A percentile compares a stretch with the other conserved stretches of the same genome.
These are phyloP conservation scores for Claviceps cyperi DNA, from an alignment of 2,329 filamentous ascomycete species.

Conservation along the genomic window DNA sequence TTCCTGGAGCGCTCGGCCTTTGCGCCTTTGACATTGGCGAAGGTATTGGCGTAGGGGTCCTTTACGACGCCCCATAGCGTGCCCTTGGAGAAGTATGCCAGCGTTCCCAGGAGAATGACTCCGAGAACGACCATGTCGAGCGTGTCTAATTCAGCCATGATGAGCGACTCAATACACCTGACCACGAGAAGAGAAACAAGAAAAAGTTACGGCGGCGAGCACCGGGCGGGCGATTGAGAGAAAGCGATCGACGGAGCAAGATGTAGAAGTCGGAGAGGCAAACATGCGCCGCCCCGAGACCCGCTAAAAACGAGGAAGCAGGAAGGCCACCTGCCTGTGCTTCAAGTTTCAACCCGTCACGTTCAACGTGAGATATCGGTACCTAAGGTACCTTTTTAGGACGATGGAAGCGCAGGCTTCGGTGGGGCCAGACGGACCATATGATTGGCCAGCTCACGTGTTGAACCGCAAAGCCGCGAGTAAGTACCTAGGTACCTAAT, in stretches of 20 bases:
- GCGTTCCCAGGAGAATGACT: constrained; percentile 68
- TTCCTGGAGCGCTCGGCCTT: constrained; percentile 80
- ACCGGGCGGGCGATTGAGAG: neutral
- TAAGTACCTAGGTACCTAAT: too few species aligned
- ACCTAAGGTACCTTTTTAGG: too few species aligned
- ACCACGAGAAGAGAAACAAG: neutral
- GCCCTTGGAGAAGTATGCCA: constrained; percentile 96
- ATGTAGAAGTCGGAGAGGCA: too few species aligned
- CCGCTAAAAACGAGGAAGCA: too few species aligned
- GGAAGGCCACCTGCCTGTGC: too few species aligned
- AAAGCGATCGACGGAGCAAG: neutral
- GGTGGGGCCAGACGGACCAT: too few species aligned
- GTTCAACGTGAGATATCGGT: too few species aligned
- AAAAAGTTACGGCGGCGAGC: neutral
- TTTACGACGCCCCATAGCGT: constrained; percentile 81
- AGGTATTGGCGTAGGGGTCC: constrained; percentile 71
- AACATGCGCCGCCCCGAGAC: too few species aligned
- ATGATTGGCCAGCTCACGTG: too few species aligned
- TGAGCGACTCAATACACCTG: neutral
- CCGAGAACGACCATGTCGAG: constrained; percentile 87
- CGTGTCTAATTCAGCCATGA: constrained; percentile 91
- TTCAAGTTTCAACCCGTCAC: too few species aligned
- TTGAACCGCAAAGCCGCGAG: too few species aligned
- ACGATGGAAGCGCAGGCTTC: too few species aligned
- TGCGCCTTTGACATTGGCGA: constrained; percentile 51